Evolutionary conservation across 2,329 filamentous ascomycete genomes (phyloP), one percentile per base, ranked within the genome.

Genomic region (Cytospora mali): DNA sequence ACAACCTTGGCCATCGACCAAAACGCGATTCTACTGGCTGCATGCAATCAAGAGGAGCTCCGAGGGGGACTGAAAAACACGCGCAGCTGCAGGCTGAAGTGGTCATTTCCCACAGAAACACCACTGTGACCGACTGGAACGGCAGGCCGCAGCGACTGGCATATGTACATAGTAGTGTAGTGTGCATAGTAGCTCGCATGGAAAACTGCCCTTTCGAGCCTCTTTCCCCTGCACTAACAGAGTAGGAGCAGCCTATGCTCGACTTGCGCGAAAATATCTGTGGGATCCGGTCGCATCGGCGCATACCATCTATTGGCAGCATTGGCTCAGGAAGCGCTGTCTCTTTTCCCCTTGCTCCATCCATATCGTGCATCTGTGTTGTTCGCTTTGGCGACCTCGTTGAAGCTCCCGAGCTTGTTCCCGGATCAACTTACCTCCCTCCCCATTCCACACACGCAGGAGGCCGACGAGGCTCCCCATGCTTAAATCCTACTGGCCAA

Each of bases 11-110:
- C 65, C 69, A 66, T 64, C 70, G 69, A 66, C 71, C 69, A 70
- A 67, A 69, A 70, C 65, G 64, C 71, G 64, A 49, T 73, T 64
- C 68, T 68, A 76, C 72, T 77, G 75, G 75, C 66, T 66, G 64
- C 62, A 62, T 60, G 65, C 64, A 50, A 57, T 59, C 33, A 52
- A 65, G 55, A 62, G 64, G 62, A 65, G 66, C 35, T 58, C 35
- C 60, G 55, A 60, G 59, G 64, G 59, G 39, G 58, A 65, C 29
- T 50, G 55, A 64, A 65, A 68, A 75, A 75, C 71, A 75, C 71
- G 73, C 73, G 73, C 76, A 76, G 71, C 73, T 76, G 74, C 74
- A 75, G 65, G 65, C 69, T 70, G 66, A 62, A 72, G 62, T 70
- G 69, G 69, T 61, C 58, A 55, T 51, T n/a, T 61, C 59, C 48